Percentiles rank a stretch among this genome's conserved stretches.
phyloP scores from a whole-genome alignment of 176 grass and related monocot genomes.

The Secale cereale region DNA sequence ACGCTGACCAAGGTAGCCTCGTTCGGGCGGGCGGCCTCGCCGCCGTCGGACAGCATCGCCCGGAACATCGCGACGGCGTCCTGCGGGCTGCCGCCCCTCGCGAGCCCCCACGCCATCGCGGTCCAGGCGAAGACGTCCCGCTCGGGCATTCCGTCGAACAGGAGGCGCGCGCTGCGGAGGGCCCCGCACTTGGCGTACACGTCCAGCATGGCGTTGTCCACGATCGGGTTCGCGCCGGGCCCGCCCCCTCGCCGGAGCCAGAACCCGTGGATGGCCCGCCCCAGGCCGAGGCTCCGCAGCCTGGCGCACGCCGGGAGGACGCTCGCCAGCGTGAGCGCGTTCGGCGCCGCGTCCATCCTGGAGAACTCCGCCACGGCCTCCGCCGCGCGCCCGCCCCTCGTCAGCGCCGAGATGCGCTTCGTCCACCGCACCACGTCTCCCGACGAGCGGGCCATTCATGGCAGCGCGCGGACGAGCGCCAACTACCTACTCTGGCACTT shows the following conservation, averaged over 20 bases:
- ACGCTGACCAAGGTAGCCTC: conserved; percentile 41
- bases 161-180: conserved; percentile 10
- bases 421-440: conserved; percentile 53
- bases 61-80: conserved; percentile 39
- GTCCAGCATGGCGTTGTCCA: conserved; percentile 46
- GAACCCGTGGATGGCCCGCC: conserved; percentile 38
- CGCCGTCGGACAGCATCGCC: conserved; percentile 5
- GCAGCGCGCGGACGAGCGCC: background rate
- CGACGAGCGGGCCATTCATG: background rate
- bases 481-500: background rate
- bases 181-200: conserved; percentile 44
- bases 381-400: conserved; percentile 35
- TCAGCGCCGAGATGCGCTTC: conserved; percentile 45
- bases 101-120: conserved; percentile 45
- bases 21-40: conserved; percentile 19
- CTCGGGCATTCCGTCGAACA: conserved; percentile 53
- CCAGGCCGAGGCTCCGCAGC: conserved; percentile 19
- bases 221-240: conserved; percentile 35
- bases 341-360: conserved; percentile 44
- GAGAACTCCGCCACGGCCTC: conserved; percentile 41
- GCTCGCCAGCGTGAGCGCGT: conserved; percentile 52
- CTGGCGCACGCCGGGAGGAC: conserved; percentile 48
- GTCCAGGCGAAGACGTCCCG: conserved; percentile 49
- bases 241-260: conserved; percentile 30
- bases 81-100: conserved; percentile 17